Percentiles rank a stretch among this genome's conserved stretches.
Conservation (phyloP, 2,329 filamentous ascomycete species). For the Scopulariopsis brevicaulis region DNA sequence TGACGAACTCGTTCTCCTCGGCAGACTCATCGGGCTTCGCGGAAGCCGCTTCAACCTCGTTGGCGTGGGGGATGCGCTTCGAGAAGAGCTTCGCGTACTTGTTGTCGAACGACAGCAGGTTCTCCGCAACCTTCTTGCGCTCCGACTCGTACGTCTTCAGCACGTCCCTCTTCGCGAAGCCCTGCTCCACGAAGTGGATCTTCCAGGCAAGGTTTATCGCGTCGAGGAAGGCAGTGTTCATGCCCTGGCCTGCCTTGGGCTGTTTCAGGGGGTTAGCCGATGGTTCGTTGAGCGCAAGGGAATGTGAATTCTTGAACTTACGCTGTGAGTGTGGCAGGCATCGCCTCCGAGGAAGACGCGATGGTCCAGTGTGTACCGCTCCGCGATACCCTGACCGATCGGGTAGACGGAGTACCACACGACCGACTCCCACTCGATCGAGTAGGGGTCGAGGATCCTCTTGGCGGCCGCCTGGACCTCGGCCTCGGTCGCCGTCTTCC, state of each 20-base stretch:
- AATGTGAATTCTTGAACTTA: slow-evolving; percentile 23
- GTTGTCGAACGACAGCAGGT: slow-evolving; percentile 75
- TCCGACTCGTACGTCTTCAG: slow-evolving; percentile 81
- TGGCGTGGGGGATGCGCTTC: slow-evolving; percentile 58
- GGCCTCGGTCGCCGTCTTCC: slow-evolving; percentile 49
- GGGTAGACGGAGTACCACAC: slow-evolving; percentile 72
- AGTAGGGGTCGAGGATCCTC: slow-evolving; percentile 54
- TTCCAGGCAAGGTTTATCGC: slow-evolving; percentile 93
- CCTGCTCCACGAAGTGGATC: slow-evolving; percentile 78
- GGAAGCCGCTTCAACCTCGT: slow-evolving; percentile 60
- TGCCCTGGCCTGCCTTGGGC: slow-evolving; percentile 69
- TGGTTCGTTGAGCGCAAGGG: slow-evolving; percentile 13
- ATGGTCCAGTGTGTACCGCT: slow-evolving; percentile 54
- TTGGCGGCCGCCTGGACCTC: slow-evolving; percentile 56
- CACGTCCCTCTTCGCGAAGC: slow-evolving; percentile 64
- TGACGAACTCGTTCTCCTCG: slow-evolving; percentile 70
- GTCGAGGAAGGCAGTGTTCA: slow-evolving; percentile 72
- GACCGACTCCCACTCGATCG: slow-evolving; percentile 53
- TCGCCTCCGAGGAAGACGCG: slow-evolving; percentile 67
- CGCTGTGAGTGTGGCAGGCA: slow-evolving; percentile 69
- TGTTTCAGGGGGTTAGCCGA: slow-evolving; percentile 24
- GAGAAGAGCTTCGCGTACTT: slow-evolving; percentile 88
- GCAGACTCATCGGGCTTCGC: slow-evolving; percentile 14
- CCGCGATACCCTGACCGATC: slow-evolving; percentile 63
- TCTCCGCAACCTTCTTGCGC: slow-evolving; percentile 75